phyloP scores from a whole-genome alignment of 345 rosid genomes.

The Rhizophora apiculata region DNA sequence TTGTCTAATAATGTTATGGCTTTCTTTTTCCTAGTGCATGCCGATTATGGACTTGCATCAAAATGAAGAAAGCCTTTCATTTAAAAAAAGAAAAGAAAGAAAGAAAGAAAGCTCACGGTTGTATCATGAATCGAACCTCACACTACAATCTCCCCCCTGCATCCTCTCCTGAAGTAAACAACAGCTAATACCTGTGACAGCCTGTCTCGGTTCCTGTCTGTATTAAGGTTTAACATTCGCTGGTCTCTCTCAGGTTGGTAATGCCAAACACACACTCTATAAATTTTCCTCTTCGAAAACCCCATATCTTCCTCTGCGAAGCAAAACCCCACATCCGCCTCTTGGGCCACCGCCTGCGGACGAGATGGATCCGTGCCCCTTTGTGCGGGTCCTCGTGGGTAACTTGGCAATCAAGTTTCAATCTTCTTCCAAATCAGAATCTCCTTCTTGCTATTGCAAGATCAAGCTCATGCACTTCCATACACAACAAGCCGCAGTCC shows the following conservation, averaged over 20 bases:
- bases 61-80: too few species aligned
- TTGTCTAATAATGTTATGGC: too few species aligned
- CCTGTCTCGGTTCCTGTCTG: conserved; percentile 37
- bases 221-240: neutral
- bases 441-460: conserved; percentile 19
- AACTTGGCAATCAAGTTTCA: conserved; percentile 66
- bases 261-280: neutral
- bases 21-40: too few species aligned
- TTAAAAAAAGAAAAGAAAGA: neutral
- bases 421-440: conserved; percentile 24
- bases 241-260: neutral
- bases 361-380: conserved; percentile 94
- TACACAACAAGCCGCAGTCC: conserved; percentile 39
- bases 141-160: neutral
- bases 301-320: neutral
- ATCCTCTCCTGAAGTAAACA: conserved; percentile 4
- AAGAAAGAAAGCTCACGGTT: conserved; percentile 2
- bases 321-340: neutral
- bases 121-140: neutral
- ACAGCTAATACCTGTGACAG: conserved; percentile 60
- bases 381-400: conserved; percentile 72
- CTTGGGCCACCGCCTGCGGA: neutral
- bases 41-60: too few species aligned
- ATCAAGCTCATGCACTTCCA: conserved; percentile 58
- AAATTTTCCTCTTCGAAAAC: neutral